A percentile compares a stretch with the other conserved stretches of the same genome.
Conservation (phyloP, 2,329 filamentous ascomycete species). For the Massarina eburnea region DNA sequence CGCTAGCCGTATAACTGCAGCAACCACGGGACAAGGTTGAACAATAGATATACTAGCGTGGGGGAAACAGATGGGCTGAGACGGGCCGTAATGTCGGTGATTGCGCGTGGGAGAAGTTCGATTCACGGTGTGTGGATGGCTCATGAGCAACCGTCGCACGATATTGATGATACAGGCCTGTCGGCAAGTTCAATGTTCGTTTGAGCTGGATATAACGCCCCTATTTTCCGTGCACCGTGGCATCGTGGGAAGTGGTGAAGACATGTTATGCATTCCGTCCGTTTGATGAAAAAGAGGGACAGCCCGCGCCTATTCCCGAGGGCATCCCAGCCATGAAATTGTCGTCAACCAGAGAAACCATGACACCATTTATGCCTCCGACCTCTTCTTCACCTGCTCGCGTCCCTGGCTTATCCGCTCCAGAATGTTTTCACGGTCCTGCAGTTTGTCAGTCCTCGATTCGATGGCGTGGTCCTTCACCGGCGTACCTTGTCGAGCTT, state of each 20-base stretch:
- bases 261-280: constrained; percentile 44
- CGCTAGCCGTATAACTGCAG: constrained; percentile 92
- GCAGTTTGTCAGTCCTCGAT: constrained; percentile 10
- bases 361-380: constrained; percentile 49
- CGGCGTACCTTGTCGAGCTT: constrained; percentile 78
- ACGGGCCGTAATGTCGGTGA: constrained; percentile 13
- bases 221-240: constrained; percentile 39
- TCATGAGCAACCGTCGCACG: constrained; percentile 6
- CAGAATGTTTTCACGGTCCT: constrained; percentile 81
- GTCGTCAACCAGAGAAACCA: constrained; percentile 39
- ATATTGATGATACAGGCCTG: constrained; percentile 35
- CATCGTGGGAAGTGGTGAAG: constrained; percentile 38
- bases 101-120: constrained; percentile 23
- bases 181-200: constrained; percentile 40
- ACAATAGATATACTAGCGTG: constrained; percentile 87
- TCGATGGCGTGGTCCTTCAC: background rate
- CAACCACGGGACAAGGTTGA: constrained; percentile 71
- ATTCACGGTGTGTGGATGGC: constrained; percentile 19
- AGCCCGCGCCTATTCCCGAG: constrained; percentile 36
- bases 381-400: constrained; percentile 74
- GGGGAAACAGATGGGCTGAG: constrained; percentile 2
- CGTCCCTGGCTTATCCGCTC: constrained; percentile 81
- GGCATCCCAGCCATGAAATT: constrained; percentile 41
- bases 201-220: constrained; percentile 42
- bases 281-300: constrained; percentile 36